Percentiles rank a stretch among this genome's conserved stretches.
phyloP scores from a whole-genome alignment of 2,329 filamentous ascomycete species.

The Escovopsis weberi region DNA sequence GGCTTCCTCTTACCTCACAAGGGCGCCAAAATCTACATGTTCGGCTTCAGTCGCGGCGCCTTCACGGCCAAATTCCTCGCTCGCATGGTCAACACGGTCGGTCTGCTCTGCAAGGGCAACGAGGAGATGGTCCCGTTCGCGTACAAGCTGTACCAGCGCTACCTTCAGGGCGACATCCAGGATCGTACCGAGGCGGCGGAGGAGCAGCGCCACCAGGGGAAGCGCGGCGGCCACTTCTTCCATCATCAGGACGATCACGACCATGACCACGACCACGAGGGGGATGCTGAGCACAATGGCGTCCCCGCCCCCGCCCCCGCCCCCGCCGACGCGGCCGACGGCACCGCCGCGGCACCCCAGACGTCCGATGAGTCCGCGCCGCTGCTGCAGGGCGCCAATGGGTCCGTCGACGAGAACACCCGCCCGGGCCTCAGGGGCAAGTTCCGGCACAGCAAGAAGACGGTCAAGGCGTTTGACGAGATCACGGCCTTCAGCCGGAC shows the following conservation, averaged over 20 bases:
- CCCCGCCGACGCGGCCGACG: too few species aligned
- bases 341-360: neutral
- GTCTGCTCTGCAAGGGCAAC: constrained; percentile 34
- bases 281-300: neutral
- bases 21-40: constrained; percentile 38
- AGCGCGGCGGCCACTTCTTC: too few species aligned
- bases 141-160: constrained; percentile 28
- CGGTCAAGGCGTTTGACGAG: constrained; percentile 13
- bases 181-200: constrained; percentile 14
- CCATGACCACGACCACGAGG: too few species aligned
- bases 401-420: constrained; percentile 10
- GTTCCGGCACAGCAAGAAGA: too few species aligned
- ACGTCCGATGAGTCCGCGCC: constrained; percentile 17
- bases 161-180: constrained; percentile 23
- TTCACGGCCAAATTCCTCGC: constrained; percentile 39
- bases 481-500: constrained; percentile 32
- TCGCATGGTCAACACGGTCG: constrained; percentile 34
- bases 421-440: constrained; percentile 7
- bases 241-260: too few species aligned
- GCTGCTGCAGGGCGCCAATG: constrained; percentile 8
- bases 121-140: constrained; percentile 40
- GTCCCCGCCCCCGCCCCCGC: neutral
- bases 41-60: constrained; percentile 38
- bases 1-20: constrained; percentile 9
- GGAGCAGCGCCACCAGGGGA: too few species aligned